Percentiles rank a stretch among this genome's conserved stretches.
phyloP scores from a whole-genome alignment of 2,329 filamentous ascomycete species.

The Diaporthe helianthi region DNA sequence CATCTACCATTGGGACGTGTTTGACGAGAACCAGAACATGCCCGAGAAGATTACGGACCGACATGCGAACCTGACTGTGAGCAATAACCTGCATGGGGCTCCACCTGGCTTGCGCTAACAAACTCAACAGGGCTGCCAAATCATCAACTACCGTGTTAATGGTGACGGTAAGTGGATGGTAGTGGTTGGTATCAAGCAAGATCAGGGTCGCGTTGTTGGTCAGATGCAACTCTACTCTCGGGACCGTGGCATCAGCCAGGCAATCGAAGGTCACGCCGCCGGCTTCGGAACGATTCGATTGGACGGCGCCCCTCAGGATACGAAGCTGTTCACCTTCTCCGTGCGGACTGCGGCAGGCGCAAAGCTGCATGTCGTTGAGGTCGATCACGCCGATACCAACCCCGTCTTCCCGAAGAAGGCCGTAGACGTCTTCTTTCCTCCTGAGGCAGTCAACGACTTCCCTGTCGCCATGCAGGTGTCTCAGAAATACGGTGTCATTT shows the following conservation, averaged over 20 bases:
- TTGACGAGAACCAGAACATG: constrained; percentile 78
- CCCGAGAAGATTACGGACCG: constrained; percentile 95
- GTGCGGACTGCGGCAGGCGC: constrained; percentile 85
- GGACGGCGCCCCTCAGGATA: constrained; percentile 87
- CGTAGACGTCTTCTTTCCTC: constrained; percentile 96
- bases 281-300: constrained; percentile 89
- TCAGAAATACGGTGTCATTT: constrained; percentile 94
- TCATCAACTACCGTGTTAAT: constrained; percentile 99
- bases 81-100: constrained; percentile 40
- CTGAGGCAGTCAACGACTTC: constrained; percentile 95
- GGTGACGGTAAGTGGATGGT: constrained; percentile 98
- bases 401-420: constrained; percentile 93
- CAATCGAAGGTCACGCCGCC: constrained; percentile 96
- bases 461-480: constrained; percentile 98
- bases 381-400: constrained; percentile 90
- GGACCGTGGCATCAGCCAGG: constrained; percentile 95
- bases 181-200: constrained; percentile 92
- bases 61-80: constrained; percentile 84
- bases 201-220: constrained; percentile 91
- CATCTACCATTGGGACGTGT: constrained; percentile 98
- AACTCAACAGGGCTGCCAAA: constrained; percentile 81
- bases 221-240: constrained; percentile 97
- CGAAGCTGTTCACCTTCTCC: constrained; percentile 96
- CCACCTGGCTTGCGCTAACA: constrained; percentile 32
- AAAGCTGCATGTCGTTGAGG: constrained; percentile 97